Evolutionary conservation across 1,284 basidiomycete species (phyloP).

Genomic region (Somion occarium): DNA sequence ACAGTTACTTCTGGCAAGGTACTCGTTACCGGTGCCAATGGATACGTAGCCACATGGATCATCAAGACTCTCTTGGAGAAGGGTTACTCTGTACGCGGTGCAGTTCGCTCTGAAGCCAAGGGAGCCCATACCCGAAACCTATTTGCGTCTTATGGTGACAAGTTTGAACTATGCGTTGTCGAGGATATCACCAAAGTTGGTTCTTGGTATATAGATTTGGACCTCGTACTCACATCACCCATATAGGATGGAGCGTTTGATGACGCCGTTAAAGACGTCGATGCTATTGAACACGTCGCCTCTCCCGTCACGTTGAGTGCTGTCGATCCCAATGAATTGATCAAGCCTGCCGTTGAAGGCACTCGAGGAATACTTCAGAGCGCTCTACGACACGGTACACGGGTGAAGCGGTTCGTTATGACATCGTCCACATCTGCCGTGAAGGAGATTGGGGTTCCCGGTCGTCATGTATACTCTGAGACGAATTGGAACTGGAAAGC

Average conservation of each 20-base stretch:
- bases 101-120: conserved; percentile 41
- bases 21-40: conserved; percentile 27
- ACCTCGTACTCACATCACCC: conserved; percentile 17
- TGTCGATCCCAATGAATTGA: conserved; percentile 42
- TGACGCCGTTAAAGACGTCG: conserved; percentile 62
- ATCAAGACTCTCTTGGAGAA: conserved; percentile 24
- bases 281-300: conserved; percentile 56
- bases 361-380: conserved; percentile 47
- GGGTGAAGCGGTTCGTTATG: conserved; percentile 14
- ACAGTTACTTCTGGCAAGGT: conserved; percentile 19
- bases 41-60: conserved; percentile 29
- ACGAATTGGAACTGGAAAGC: conserved; percentile 60
- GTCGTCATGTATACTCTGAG: conserved; percentile 22
- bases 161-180: conserved; percentile 3
- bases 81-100: conserved; percentile 39
- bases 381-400: conserved; percentile 13
- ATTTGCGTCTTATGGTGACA: conserved; percentile 1
- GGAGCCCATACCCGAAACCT: conserved; percentile 32
- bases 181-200: conserved; percentile 20
- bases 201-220: conserved; percentile 12
- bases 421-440: conserved; percentile 12
- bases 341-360: conserved; percentile 61
- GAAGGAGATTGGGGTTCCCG: conserved; percentile 19
- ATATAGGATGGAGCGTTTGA: conserved; percentile 46
- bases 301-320: conserved; percentile 40